phyloP scores from a whole-genome alignment of 345 rosid genomes.

The Pistacia integerrima region DNA sequence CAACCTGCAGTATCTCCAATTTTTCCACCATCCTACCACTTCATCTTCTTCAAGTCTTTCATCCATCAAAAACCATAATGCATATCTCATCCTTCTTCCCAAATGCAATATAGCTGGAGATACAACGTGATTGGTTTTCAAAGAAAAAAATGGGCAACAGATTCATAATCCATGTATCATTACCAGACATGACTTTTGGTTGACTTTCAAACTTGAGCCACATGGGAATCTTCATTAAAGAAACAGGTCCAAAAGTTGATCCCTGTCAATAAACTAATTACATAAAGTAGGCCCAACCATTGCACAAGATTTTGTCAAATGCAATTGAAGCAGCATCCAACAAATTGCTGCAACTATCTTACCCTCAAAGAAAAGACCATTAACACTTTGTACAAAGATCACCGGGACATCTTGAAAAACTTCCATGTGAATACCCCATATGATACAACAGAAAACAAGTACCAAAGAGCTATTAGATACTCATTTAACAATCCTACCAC shows the following conservation, averaged over 20 bases:
- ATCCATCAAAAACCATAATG: neutral
- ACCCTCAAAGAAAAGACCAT: neutral
- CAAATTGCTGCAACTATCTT: neutral
- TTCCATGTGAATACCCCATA: neutral
- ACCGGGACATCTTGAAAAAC: neutral
- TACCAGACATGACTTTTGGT: neutral
- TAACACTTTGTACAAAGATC: neutral
- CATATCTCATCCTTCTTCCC: neutral
- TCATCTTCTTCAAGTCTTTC: neutral
- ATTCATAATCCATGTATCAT: neutral
- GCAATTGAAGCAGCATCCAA: neutral
- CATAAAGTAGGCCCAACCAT: no score
- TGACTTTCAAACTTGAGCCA: neutral
- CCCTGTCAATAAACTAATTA: no score
- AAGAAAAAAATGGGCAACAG: neutral
- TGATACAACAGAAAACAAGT: neutral
- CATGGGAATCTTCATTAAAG: no score
- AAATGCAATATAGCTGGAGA: neutral
- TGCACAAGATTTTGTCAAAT: neutral
- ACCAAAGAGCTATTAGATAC: neutral
- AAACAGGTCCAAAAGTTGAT: no score
- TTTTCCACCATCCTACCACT: neutral
- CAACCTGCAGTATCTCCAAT: neutral
- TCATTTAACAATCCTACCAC: conserved; percentile 3
- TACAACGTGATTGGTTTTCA: neutral